A percentile compares a stretch with the other conserved stretches of the same genome.
Evolutionary conservation across 208 protist species (phyloP).

Genomic region (Trypanosoma melophagium): DNA sequence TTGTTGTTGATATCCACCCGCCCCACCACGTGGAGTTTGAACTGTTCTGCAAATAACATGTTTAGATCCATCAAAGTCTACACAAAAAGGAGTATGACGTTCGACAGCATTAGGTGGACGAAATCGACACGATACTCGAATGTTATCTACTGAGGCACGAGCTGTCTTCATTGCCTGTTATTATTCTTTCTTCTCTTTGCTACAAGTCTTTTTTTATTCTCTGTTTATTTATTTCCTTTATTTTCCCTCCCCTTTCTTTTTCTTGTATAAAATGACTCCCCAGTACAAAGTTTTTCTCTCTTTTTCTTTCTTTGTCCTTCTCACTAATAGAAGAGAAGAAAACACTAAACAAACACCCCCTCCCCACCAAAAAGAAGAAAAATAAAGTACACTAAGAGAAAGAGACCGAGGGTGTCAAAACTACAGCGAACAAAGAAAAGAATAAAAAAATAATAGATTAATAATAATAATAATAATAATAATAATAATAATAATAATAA

Average conservation of each 20-base stretch:
- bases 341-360: no score
- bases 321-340: no score
- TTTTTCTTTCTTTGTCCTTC: no score
- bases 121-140: conserved; percentile 36
- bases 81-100: conserved; percentile 14
- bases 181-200: neutral
- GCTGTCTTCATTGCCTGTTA: conserved; percentile 12
- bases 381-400: no score
- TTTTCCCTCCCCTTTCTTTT: conserved; percentile 5
- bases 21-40: neutral
- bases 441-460: no score
- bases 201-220: neutral
- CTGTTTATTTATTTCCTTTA: neutral
- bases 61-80: conserved; percentile 22
- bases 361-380: no score
- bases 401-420: no score
- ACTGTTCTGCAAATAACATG: conserved; percentile 18
- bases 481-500: no score
- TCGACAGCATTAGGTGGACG: conserved; percentile 27
- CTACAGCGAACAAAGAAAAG: no score
- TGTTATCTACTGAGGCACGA: conserved; percentile 16
- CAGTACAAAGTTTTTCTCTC: neutral
- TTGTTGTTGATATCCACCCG: neutral
- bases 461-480: no score
- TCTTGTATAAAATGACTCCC: neutral